Evolutionary conservation across 2,329 filamentous ascomycete species (phyloP).

Genomic region (Zasmidium angulare): DNA sequence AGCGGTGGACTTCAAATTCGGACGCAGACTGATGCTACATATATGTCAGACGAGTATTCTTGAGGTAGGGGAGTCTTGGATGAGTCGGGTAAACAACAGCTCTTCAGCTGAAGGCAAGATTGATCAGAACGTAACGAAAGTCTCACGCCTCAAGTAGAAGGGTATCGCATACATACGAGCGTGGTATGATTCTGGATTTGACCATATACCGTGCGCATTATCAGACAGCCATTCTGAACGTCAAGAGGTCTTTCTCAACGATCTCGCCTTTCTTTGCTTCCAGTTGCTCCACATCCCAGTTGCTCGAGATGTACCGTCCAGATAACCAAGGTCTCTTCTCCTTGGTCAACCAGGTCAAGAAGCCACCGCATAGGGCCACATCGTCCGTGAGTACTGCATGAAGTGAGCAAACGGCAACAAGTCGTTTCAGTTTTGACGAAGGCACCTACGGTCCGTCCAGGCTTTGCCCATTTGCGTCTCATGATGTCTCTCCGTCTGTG

Average conservation of each 20-base stretch:
- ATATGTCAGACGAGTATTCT: too few species aligned
- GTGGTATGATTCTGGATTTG: background rate
- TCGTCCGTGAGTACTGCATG: conserved; percentile 13
- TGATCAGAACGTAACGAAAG: too few species aligned
- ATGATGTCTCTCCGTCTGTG: conserved; percentile 12
- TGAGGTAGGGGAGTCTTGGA: too few species aligned
- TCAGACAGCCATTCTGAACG: conserved; percentile 13
- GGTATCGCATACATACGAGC: background rate
- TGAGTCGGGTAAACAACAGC: too few species aligned
- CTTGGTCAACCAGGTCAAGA: conserved; percentile 17
- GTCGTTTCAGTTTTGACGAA: background rate
- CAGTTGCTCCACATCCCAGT: conserved; percentile 18
- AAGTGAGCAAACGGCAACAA: too few species aligned
- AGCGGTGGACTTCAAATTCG: too few species aligned
- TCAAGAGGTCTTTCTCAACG: conserved; percentile 14
- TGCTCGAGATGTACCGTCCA: conserved; percentile 13
- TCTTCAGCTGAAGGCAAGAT: too few species aligned
- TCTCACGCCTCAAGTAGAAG: too few species aligned
- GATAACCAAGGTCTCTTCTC: conserved; percentile 13
- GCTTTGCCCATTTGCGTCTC: conserved; percentile 11
- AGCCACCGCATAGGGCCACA: conserved; percentile 14
- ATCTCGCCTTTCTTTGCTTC: conserved; percentile 15
- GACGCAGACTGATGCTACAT: too few species aligned
- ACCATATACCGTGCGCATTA: background rate
- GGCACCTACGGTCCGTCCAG: conserved; percentile 9